Percentiles rank a stretch among this genome's conserved stretches.
Conservation (phyloP, 2,329 filamentous ascomycete genomes). For the Cadophora gregata region DNA sequence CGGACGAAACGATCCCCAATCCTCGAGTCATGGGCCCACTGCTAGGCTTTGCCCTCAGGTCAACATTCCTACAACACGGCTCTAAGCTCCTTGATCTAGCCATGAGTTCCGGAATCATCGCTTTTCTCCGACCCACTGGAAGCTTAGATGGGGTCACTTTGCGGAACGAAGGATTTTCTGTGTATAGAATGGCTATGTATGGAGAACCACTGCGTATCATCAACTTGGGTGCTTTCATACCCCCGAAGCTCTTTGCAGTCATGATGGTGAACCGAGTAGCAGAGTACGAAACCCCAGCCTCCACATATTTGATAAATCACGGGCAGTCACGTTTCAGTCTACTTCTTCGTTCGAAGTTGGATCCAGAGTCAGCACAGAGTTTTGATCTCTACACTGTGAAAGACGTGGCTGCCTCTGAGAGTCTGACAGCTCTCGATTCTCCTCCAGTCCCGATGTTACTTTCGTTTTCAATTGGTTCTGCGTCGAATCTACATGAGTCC, state of each 20-base stretch:
- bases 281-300: background rate
- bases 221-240: background rate
- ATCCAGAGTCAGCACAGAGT: background rate
- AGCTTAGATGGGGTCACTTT: background rate
- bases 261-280: background rate
- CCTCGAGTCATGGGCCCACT: background rate
- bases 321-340: background rate
- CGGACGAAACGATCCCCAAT: background rate
- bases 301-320: background rate
- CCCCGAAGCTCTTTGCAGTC: background rate
- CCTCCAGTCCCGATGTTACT: background rate
- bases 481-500: background rate
- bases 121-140: background rate
- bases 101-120: background rate
- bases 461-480: background rate
- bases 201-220: background rate
- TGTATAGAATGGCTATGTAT: background rate
- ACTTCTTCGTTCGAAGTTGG: background rate
- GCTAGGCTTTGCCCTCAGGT: background rate
- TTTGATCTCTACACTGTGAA: background rate
- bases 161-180: background rate
- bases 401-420: background rate
- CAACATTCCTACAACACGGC: background rate
- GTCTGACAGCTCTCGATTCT: background rate
- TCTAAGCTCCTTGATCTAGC: background rate